Conservation (phyloP, 192 early-diverging fungal species). For the Thamnidium elegans region DNA sequence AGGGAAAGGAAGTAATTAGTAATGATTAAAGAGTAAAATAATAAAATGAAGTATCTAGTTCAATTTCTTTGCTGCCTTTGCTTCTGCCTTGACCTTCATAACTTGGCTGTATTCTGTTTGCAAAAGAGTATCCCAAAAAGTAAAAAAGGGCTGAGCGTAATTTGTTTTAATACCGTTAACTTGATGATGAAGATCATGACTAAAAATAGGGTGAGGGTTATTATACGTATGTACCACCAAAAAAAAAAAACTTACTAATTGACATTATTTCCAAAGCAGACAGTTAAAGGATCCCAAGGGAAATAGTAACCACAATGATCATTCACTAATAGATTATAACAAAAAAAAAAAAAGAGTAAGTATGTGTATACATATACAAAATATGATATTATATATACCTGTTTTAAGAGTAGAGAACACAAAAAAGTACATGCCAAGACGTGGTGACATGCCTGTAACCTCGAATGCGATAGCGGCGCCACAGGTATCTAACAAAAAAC, state of each 20-base stretch:
- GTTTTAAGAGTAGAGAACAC: slow-evolving; percentile 74
- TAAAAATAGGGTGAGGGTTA: background rate
- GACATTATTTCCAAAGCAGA: slow-evolving; percentile 68
- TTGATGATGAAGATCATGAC: slow-evolving; percentile 62
- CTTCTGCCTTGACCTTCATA: slow-evolving; percentile 7
- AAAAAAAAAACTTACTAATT: slow-evolving; percentile 56
- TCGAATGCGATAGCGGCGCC: slow-evolving; percentile 64
- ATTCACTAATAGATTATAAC: slow-evolving; percentile 49
- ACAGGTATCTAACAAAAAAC: slow-evolving; percentile 71
- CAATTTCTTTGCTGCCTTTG: background rate
- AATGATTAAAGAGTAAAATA: no score
- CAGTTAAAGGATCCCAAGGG: slow-evolving; percentile 70
- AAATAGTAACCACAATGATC: slow-evolving; percentile 80
- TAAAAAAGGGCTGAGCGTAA: slow-evolving; percentile 74
- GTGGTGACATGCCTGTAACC: slow-evolving; percentile 67
- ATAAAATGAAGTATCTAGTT: no score
- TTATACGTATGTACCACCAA: background rate
- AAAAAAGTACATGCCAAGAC: slow-evolving; percentile 64
- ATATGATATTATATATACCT: no score
- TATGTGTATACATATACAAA: background rate
- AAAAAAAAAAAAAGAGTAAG: background rate
- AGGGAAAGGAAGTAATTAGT: no score
- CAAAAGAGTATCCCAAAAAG: slow-evolving; percentile 72
- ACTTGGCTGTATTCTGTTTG: slow-evolving; percentile 19
- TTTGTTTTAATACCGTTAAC: slow-evolving; percentile 57